Evolutionary conservation across 2,329 filamentous ascomycete species (phyloP).

Genomic region (Trichoderma breve): DNA sequence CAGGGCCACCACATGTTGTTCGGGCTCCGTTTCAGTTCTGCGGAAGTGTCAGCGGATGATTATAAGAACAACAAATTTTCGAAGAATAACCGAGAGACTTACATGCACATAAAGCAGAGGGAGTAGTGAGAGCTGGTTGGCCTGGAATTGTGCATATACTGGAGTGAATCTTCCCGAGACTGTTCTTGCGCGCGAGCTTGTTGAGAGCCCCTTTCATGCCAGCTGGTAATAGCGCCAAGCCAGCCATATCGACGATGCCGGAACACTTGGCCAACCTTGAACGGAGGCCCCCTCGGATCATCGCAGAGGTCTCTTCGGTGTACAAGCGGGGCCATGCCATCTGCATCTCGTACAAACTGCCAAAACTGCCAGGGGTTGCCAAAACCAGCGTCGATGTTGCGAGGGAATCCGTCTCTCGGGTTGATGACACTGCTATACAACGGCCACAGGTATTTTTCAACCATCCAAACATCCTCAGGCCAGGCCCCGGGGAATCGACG

Average conservation of each 20-base stretch:
- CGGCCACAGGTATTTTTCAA: slow-evolving; percentile 64
- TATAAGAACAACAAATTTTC: rapidly evolving
- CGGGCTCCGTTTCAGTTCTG: slow-evolving; percentile 35
- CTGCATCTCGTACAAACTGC: slow-evolving; percentile 43
- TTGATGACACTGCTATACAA: slow-evolving; percentile 51
- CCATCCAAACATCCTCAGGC: slow-evolving; percentile 67
- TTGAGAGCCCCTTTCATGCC: slow-evolving; percentile 56
- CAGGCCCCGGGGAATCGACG: slow-evolving; percentile 39
- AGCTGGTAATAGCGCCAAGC: slow-evolving; percentile 81
- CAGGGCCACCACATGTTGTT: slow-evolving; percentile 51
- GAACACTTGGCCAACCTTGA: slow-evolving; percentile 79
- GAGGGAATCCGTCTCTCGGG: slow-evolving; percentile 29
- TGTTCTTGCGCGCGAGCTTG: neutral
- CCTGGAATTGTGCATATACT: neutral
- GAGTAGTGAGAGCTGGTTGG: slow-evolving; percentile 23
- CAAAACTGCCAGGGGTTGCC: slow-evolving; percentile 34
- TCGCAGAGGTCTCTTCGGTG: slow-evolving; percentile 28
- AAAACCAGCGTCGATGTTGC: slow-evolving; percentile 28
- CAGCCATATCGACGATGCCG: slow-evolving; percentile 78
- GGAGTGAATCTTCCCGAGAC: neutral
- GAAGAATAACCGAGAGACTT: slow-evolving; percentile 41
- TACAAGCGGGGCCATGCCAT: slow-evolving; percentile 40
- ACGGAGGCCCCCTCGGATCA: slow-evolving; percentile 38
- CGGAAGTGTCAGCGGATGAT: neutral
- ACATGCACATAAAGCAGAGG: slow-evolving; percentile 83